A percentile compares a stretch with the other conserved stretches of the same genome.
phyloP scores from a whole-genome alignment of 2,329 filamentous ascomycete species.

The Zalaria obscura region DNA sequence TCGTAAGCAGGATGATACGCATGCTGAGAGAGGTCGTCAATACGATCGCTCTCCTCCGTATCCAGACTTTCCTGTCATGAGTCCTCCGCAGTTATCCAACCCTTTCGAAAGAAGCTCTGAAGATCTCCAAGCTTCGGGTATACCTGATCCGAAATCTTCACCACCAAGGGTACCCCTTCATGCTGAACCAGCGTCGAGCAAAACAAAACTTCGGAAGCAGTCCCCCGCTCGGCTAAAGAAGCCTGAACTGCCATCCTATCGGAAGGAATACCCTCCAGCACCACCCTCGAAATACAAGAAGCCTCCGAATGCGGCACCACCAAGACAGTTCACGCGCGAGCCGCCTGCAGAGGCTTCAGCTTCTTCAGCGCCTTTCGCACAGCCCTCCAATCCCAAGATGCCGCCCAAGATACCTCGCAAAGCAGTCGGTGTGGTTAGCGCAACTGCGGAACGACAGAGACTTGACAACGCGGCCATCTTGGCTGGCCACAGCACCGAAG shows the following conservation, averaged over 20 bases:
- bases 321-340: constrained; percentile 6
- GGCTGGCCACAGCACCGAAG: constrained; percentile 5
- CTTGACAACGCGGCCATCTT: constrained; percentile 13
- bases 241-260: constrained; percentile 24
- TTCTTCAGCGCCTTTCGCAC: background rate
- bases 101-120: constrained; percentile 2
- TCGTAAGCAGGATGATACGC: background rate
- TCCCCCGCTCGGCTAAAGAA: constrained; percentile 4
- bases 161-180: too few species aligned
- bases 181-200: background rate
- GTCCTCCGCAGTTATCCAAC: constrained; percentile 6
- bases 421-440: constrained; percentile 20
- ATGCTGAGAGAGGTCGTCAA: background rate
- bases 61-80: constrained; percentile 14
- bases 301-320: constrained; percentile 11
- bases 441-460: constrained; percentile 16
- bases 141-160: constrained; percentile 1
- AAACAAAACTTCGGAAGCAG: constrained; percentile 3
- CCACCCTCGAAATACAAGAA: constrained; percentile 17
- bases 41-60: constrained; percentile 12
- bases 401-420: constrained; percentile 18
- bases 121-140: constrained; percentile 1
- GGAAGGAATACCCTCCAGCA: constrained; percentile 34
- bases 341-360: constrained; percentile 2
- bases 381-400: constrained; percentile 1